Base-by-base conservation (phyloP, 1,284 basidiomycete species). In the Chalciporus sp. region DNA sequence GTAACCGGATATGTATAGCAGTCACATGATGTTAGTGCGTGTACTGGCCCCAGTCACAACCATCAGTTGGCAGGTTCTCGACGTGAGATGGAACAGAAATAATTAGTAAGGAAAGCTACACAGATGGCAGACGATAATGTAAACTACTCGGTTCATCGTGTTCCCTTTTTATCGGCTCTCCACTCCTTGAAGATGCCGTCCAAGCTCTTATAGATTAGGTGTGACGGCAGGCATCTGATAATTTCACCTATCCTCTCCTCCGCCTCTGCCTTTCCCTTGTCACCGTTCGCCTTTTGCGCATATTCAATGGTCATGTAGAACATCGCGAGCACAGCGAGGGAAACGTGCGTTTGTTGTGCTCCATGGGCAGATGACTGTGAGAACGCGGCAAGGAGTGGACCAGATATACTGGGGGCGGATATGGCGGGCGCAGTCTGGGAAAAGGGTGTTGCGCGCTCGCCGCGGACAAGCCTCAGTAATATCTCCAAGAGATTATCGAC, bases 171-270 rank as follows among this genome's bases (percentile, higher is more conserved):
- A 62, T 90, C 87, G 48, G 83, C 82, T 61, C 83, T 77, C 92
- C 92, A 94, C 71, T 95, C 93, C 68, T 91, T 92, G 75, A 94
- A 96, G 65, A 96, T 90, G 42, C 91, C 91, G 74, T 97, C 94
- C 69, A 96, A 72, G 63, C 89, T 92, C 74, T 92, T 92, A 74
- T 91, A 88, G 60, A 95, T 81, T 65, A 95, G 76, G 67, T 92
- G 88, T 26, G 83, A 84, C 19, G 95, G 95, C 59, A 98, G 70
- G 65, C 84, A 88, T 64, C 92, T 82, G 61, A 97, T 90, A 63
- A 97, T 92, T 74, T 96, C 94, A 8, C 89, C 88, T 35, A 95
- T 82, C 59, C 85, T 84, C 59, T 87, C 86, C 67, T 94, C 88
- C 8, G 88, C 86, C 62, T 90, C 87, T 8, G 67, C 72, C 64